These are phyloP conservation scores for Apiospora pterosperma DNA, from an alignment of 2,329 filamentous ascomycete genomes.

Conservation along the genomic window DNA sequence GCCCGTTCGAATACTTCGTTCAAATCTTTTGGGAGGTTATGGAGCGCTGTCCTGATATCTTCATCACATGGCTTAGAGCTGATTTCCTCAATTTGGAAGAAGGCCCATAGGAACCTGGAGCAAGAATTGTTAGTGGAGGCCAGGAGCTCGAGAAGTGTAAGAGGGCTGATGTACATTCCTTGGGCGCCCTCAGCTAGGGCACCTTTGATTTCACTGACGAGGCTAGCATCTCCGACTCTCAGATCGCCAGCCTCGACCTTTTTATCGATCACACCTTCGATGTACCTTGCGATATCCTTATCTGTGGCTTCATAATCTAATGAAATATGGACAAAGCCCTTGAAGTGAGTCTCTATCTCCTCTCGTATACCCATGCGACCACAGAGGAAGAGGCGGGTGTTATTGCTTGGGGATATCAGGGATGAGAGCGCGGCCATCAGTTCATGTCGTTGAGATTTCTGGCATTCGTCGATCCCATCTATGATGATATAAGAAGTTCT, in stretches of 20 bases:
- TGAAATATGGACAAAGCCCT: background rate
- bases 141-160: no score
- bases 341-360: background rate
- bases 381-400: background rate
- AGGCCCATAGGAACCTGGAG: background rate
- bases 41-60: background rate
- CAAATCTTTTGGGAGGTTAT: background rate
- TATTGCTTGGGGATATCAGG: background rate
- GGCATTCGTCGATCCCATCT: background rate
- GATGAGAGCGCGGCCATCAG: background rate
- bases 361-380: background rate
- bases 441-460: background rate
- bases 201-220: background rate
- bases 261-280: background rate
- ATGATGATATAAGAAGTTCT: background rate
- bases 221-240: background rate
- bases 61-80: background rate
- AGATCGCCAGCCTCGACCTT: background rate
- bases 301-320: background rate
- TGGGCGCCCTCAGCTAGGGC: background rate
- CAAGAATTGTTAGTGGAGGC: background rate
- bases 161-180: background rate
- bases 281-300: background rate
- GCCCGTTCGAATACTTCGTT: background rate
- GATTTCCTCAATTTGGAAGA: conserved; percentile 1